Evolutionary conservation across 1,139 yeast genomes (phyloP).

Genomic region (Geotrichum bryndzae): DNA sequence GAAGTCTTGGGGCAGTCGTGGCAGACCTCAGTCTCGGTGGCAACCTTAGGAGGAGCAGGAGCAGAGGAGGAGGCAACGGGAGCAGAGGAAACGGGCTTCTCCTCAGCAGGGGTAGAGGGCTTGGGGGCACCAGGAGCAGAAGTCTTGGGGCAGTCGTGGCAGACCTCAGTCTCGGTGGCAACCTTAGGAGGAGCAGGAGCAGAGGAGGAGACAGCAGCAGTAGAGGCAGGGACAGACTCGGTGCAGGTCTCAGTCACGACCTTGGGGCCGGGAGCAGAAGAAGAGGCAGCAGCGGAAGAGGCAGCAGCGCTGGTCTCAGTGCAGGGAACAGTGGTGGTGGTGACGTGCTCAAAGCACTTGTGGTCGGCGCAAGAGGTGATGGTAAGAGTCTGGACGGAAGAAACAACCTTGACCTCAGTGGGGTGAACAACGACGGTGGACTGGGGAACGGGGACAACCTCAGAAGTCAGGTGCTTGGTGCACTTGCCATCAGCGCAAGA

Average conservation of each 20-base stretch:
- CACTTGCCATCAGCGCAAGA: conserved; percentile 14
- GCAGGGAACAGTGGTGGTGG: conserved; percentile 7
- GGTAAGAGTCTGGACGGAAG: conserved; percentile 11
- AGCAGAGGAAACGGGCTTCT: too few species aligned
- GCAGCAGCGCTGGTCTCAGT: conserved; percentile 3
- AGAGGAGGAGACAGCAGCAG: conserved; percentile 14
- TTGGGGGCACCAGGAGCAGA: too few species aligned
- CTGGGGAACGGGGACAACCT: conserved; percentile 18
- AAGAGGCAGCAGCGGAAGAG: conserved; percentile 10
- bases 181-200: neutral
- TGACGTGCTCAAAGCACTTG: conserved; percentile 10
- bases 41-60: neutral
- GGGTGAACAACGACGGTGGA: neutral
- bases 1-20: too few species aligned
- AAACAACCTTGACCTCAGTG: neutral
- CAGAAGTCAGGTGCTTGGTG: neutral
- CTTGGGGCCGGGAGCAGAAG: conserved; percentile 12
- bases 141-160: too few species aligned
- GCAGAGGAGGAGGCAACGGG: conserved; percentile 15
- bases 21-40: too few species aligned
- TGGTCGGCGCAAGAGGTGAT: conserved; percentile 14
- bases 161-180: too few species aligned
- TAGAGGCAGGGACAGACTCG: conserved; percentile 24
- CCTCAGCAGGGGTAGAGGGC: neutral
- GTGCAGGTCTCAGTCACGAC: conserved; percentile 23